Conservation (phyloP, 345 rosid genomes). For the Populus simonii region DNA sequence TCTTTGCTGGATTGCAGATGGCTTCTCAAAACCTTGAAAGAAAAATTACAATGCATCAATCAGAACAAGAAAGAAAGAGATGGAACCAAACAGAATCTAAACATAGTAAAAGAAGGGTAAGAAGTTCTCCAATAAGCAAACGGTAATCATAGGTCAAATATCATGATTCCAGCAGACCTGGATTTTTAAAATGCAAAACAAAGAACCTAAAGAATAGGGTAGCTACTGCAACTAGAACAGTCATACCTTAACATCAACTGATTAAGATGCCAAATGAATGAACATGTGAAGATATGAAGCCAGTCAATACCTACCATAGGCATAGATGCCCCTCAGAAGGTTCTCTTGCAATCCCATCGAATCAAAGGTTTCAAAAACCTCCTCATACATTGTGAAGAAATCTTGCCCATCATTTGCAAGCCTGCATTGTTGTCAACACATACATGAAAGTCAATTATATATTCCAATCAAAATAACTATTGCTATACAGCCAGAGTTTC, state of each 20-base stretch:
- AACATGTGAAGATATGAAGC: background rate
- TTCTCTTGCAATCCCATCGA: conserved; percentile 76
- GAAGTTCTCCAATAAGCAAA: background rate
- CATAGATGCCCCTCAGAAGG: conserved; percentile 88
- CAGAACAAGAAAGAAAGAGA: background rate
- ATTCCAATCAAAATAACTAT: background rate
- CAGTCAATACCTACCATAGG: conserved; percentile 56
- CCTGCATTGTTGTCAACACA: conserved; percentile 29
- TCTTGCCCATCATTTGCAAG: conserved; percentile 54
- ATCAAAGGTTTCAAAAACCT: conserved; percentile 79
- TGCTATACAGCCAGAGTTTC: background rate
- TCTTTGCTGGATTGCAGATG: conserved; percentile 95
- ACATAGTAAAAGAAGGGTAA: background rate
- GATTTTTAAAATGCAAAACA: background rate
- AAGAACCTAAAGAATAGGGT: background rate
- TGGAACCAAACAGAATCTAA: background rate
- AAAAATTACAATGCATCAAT: background rate
- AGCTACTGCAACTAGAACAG: background rate
- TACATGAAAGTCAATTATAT: background rate
- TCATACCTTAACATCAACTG: background rate
- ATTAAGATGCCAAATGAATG: background rate
- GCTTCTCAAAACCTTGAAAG: conserved; percentile 65
- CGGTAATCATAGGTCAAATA: background rate
- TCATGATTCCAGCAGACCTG: background rate
- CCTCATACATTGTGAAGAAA: conserved; percentile 76